Evolutionary conservation across 177 flowering plant species (phyloP), one percentile per base, ranked within the genome.

Genomic region (Vitis hybrid): DNA sequence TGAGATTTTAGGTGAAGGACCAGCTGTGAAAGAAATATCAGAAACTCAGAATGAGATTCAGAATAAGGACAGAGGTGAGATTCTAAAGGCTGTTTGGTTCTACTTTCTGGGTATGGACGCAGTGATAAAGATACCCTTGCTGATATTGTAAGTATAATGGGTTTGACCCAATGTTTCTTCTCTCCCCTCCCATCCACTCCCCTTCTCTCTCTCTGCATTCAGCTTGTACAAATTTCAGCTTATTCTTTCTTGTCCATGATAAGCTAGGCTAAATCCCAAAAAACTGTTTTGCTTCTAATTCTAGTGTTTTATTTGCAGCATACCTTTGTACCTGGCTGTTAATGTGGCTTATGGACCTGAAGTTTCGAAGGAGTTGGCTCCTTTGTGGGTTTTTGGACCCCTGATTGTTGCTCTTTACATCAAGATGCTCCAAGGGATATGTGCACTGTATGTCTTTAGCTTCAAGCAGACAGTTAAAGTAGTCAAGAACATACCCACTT

Each of bases 311-410:
- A 12, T 82, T 69, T 82, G 89, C 95, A 95, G 98, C 74, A 38
- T 87, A 9, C 96, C 98, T 15, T 71, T 63, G 65, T 95, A 80
- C 76, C 58, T 95, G 69, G 89, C 79, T 1, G 75, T 94, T 56
- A 83, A 82, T 73, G 69, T 84, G 57, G 67, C 80, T 20, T 86
- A 92, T 78, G 98, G 99, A 18, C 72, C 84, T 50, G 88, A 81
- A 78, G 96, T 95, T 66, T 81, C 91, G 1, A 92, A 82, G 82
- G 98, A 92, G 77, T 73, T 95, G 79, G 84, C 83, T 12, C 98
- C 98, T 56, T 72, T 95, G 70, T 95, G 97, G 98, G 68, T 90
- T 13, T 10, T 90, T 10, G 99, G 98, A 9, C 99, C 99, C 24
- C 52, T 90, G 55, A 68, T 88, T 69, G 79, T 82, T 66, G 90